Percentiles rank a stretch among this genome's conserved stretches.
phyloP scores from a whole-genome alignment of 345 rosid genomes.

The Eucalyptus regnans region DNA sequence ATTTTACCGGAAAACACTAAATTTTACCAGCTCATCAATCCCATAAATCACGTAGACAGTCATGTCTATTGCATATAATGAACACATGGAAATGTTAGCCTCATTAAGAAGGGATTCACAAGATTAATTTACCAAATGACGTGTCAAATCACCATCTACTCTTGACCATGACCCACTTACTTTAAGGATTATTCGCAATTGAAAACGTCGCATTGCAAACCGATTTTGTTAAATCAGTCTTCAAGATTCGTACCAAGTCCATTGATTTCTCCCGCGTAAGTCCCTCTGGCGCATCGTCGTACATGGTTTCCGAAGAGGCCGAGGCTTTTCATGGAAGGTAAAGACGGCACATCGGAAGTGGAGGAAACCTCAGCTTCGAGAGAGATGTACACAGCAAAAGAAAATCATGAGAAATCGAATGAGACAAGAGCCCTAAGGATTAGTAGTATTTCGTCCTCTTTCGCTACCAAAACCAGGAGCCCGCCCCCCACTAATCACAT shows the following conservation, averaged over 20 bases:
- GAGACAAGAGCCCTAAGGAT: not conserved
- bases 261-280: no score
- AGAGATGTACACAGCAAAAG: not conserved
- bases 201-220: not conserved
- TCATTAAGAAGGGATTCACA: not conserved
- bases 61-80: not conserved
- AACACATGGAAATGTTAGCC: not conserved
- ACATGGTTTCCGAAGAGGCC: not conserved
- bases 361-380: not conserved
- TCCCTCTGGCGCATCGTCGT: not conserved
- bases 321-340: not conserved
- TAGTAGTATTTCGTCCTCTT: not conserved
- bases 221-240: not conserved
- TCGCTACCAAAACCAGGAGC: not conserved
- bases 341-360: not conserved
- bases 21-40: not conserved
- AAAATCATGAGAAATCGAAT: not conserved
- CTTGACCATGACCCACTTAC: not conserved
- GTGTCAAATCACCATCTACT: not conserved
- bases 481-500: not conserved
- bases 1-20: not conserved
- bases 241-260: not conserved
- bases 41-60: not conserved
- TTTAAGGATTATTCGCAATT: not conserved
- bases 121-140: not conserved